Conservation (phyloP, 177 flowering plant species). For the Vitis hybrid region DNA sequence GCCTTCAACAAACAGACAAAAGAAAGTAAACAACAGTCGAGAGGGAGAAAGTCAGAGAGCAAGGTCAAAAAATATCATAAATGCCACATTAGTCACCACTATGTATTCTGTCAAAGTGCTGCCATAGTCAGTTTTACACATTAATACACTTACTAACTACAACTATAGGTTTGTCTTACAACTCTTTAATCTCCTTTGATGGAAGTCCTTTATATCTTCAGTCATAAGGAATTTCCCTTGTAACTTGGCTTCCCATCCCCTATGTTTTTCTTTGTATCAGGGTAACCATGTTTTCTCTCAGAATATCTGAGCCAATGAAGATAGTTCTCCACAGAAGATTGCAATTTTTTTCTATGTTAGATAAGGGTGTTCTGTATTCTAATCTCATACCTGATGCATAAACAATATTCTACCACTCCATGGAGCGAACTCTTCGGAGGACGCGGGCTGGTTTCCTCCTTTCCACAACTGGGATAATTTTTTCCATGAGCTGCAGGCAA, state of each 20-base stretch:
- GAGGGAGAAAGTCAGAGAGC: too few species aligned
- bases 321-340: not conserved
- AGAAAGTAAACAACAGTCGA: too few species aligned
- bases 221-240: conserved; percentile 2
- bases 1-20: too few species aligned
- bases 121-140: too few species aligned
- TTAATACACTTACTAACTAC: not conserved
- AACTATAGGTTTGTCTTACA: not conserved
- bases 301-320: not conserved
- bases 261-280: not conserved
- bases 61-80: too few species aligned
- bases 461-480: conserved; percentile 53
- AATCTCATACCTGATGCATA: not conserved
- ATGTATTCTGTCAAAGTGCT: too few species aligned
- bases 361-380: not conserved
- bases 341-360: not conserved
- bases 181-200: not conserved
- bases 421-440: conserved; percentile 47
- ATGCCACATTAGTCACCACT: too few species aligned
- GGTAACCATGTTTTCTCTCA: conserved; percentile 3
- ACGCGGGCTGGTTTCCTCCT: conserved; percentile 41
- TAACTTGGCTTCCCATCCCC: not conserved
- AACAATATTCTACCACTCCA: conserved; percentile 39
- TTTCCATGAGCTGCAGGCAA: conserved; percentile 59
- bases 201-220: conserved; percentile 1